Conservation (phyloP, 2,329 filamentous ascomycete genomes). For the Fusarium torulosum region DNA sequence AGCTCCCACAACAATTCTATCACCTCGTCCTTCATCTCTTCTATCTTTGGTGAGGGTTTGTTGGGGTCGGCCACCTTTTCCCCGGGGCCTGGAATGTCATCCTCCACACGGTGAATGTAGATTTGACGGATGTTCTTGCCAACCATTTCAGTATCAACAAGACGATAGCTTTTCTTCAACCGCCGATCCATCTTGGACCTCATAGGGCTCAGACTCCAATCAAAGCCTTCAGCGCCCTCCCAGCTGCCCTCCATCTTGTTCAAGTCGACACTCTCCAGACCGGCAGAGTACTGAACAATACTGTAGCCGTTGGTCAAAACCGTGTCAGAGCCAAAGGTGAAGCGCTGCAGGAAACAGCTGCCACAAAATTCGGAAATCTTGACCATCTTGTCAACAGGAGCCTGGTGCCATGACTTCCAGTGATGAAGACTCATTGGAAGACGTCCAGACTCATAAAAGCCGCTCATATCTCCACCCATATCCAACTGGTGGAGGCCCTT, state of each 20-base stretch:
- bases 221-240: slow-evolving; percentile 61
- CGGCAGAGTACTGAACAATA: slow-evolving; percentile 61
- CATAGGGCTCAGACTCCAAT: slow-evolving; percentile 67
- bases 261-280: slow-evolving; percentile 57
- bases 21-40: slow-evolving; percentile 57
- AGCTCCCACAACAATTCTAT: slow-evolving; percentile 63
- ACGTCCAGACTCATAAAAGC: slow-evolving; percentile 70
- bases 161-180: slow-evolving; percentile 65
- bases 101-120: slow-evolving; percentile 62
- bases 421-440: slow-evolving; percentile 70
- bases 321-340: slow-evolving; percentile 60
- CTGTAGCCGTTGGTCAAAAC: slow-evolving; percentile 72
- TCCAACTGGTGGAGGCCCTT: slow-evolving; percentile 70
- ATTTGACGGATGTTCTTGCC: slow-evolving; percentile 64
- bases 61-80: slow-evolving; percentile 47
- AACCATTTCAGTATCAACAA: slow-evolving; percentile 60
- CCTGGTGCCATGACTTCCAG: slow-evolving; percentile 72
- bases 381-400: slow-evolving; percentile 63
- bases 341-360: slow-evolving; percentile 69
- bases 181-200: slow-evolving; percentile 52
- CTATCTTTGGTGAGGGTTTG: slow-evolving; percentile 26
- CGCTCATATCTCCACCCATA: slow-evolving; percentile 65
- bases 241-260: slow-evolving; percentile 67
- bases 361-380: slow-evolving; percentile 66
- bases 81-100: slow-evolving; percentile 50